These are phyloP conservation scores for Ustilago cynodontis DNA, from an alignment of 1,284 basidiomycete genomes.

Conservation along the genomic window DNA sequence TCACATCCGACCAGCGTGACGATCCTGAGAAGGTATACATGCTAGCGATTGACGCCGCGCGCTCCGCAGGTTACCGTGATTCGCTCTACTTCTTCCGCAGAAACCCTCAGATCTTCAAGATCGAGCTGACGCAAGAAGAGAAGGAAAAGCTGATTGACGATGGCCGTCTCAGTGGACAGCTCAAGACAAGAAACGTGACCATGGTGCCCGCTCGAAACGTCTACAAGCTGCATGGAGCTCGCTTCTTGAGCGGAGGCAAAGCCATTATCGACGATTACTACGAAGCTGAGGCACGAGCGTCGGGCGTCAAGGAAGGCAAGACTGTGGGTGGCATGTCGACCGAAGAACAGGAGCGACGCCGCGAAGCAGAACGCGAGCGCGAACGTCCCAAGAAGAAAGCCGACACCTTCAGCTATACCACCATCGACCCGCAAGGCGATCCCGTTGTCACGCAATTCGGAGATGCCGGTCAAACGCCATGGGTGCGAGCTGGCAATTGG, in stretches of 20 bases:
- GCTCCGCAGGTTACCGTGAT: constrained; percentile 94
- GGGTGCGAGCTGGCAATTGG: constrained; percentile 61
- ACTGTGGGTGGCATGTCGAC: constrained; percentile 58
- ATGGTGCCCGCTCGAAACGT: constrained; percentile 91
- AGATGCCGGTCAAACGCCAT: constrained; percentile 64
- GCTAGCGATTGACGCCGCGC: constrained; percentile 95
- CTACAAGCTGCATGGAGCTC: constrained; percentile 92
- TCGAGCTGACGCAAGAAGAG: constrained; percentile 75
- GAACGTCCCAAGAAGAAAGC: constrained; percentile 55
- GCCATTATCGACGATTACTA: constrained; percentile 96
- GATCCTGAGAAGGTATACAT: constrained; percentile 88
- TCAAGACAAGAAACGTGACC: constrained; percentile 91
- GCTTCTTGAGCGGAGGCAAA: constrained; percentile 85
- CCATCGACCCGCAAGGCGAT: constrained; percentile 63
- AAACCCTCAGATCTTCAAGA: constrained; percentile 88
- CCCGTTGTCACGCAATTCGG: constrained; percentile 63
- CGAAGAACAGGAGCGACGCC: constrained; percentile 54
- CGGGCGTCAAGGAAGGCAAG: constrained; percentile 66
- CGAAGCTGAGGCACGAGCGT: constrained; percentile 80
- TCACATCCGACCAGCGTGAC: constrained; percentile 80
- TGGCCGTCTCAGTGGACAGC: constrained; percentile 86
- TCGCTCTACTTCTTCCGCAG: constrained; percentile 96
- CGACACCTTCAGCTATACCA: constrained; percentile 59
- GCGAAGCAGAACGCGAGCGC: constrained; percentile 59
- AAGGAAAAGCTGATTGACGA: constrained; percentile 90